A percentile compares a stretch with the other conserved stretches of the same genome.
phyloP scores from a whole-genome alignment of 176 grass and related monocot species.

The Bonia amplexicaulis region DNA sequence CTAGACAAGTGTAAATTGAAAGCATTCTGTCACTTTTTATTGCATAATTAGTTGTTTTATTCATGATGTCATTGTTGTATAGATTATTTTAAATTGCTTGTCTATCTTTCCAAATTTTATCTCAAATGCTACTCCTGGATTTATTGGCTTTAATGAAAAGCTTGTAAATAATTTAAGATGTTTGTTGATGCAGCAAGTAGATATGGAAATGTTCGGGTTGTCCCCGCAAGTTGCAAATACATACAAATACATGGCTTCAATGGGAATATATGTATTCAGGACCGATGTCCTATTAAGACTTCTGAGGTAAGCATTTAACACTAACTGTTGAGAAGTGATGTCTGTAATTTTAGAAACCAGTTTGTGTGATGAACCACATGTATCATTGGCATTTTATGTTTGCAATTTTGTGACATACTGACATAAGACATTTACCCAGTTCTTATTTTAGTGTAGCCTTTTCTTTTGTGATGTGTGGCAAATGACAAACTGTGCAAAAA shows the following conservation, averaged over 20 bases:
- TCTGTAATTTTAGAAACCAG: background rate
- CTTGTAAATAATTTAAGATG: background rate
- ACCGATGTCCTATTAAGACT: constrained; percentile 61
- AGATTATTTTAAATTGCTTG: background rate
- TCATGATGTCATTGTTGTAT: background rate
- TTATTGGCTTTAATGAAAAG: background rate
- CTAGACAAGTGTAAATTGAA: background rate
- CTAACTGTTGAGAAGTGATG: background rate
- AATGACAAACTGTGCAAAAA: background rate
- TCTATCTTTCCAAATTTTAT: background rate
- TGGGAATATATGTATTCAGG: constrained; percentile 82
- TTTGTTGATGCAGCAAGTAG: constrained; percentile 53
- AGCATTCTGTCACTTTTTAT: background rate
- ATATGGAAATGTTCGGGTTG: constrained; percentile 48
- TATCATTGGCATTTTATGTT: background rate
- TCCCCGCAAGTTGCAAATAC: constrained; percentile 37
- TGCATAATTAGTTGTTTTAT: background rate
- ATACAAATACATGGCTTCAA: constrained; percentile 72
- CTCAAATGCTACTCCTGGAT: background rate
- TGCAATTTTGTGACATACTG: background rate
- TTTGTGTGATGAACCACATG: background rate
- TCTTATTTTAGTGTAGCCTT: background rate
- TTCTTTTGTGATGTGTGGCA: background rate
- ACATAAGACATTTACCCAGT: background rate
- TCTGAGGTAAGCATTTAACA: constrained; percentile 40